Percentiles rank a stretch among this genome's conserved stretches.
Evolutionary conservation across 257 asterid species (phyloP).

Genomic region (Solanum peruvianum): DNA sequence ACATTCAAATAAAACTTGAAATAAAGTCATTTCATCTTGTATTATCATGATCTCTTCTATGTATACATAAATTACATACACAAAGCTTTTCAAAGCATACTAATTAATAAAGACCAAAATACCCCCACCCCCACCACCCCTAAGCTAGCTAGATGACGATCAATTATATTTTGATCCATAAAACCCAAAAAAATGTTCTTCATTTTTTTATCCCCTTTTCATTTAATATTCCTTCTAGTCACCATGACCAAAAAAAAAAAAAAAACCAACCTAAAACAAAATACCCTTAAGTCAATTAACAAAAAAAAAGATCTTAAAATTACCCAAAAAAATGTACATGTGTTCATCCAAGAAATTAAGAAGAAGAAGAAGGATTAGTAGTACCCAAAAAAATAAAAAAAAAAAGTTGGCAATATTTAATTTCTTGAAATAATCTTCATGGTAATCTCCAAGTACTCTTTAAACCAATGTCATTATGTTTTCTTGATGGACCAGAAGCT

Average conservation of each 20-base stretch:
- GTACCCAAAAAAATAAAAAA: not conserved
- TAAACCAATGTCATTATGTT: conserved; percentile 60
- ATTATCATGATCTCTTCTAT: not conserved
- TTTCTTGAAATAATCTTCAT: not conserved
- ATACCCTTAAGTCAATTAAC: not conserved
- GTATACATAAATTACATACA: conserved; percentile 7
- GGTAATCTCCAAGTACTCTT: conserved; percentile 39
- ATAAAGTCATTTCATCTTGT: conserved; percentile 5
- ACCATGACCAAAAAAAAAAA: not conserved
- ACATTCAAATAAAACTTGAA: not conserved
- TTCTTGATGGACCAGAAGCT: conserved; percentile 58
- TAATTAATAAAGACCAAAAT: not conserved
- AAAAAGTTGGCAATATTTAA: not conserved
- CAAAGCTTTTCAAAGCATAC: not conserved
- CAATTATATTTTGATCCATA: not conserved
- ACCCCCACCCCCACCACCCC: not conserved
- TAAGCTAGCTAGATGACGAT: not conserved
- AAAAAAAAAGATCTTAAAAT: not conserved
- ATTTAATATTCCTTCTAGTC: not conserved
- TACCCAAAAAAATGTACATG: not conserved
- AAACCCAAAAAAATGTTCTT: not conserved
- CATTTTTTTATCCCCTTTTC: not conserved
- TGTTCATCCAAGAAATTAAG: not conserved
- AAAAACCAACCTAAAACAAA: not conserved
- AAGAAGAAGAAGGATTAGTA: not conserved